phyloP scores from a whole-genome alignment of 768 basidiomycete species.

The Leucocoprinus leucothites region DNA sequence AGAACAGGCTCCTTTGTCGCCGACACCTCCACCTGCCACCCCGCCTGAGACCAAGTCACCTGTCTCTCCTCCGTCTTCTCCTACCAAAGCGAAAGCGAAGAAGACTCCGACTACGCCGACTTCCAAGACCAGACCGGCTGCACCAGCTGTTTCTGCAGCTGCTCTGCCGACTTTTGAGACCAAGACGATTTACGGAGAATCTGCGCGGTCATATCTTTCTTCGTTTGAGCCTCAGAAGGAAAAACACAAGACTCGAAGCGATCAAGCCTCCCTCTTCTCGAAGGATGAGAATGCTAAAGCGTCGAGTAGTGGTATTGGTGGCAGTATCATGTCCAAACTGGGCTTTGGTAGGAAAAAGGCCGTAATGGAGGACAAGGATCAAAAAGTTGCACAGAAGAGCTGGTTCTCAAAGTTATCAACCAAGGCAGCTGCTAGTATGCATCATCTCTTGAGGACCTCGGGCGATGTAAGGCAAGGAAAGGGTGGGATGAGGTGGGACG shows the following conservation, averaged over 20 bases:
- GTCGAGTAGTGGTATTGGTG: conserved; percentile 9
- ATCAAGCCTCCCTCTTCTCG: conserved; percentile 50
- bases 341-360: conserved; percentile 28
- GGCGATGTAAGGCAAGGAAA: conserved; percentile 54
- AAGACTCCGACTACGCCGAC: conserved; percentile 11
- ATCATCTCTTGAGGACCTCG: conserved; percentile 57
- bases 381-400: conserved; percentile 43
- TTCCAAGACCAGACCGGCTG: conserved; percentile 16
- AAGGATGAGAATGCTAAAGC: conserved; percentile 32
- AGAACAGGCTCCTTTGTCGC: conserved; percentile 18
- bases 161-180: conserved; percentile 34
- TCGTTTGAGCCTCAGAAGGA: conserved; percentile 44
- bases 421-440: conserved; percentile 58
- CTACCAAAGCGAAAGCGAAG: conserved; percentile 15
- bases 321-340: conserved; percentile 50
- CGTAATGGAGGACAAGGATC: conserved; percentile 26
- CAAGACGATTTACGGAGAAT: conserved; percentile 56
- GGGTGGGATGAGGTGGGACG: conserved; percentile 73
- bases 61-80: conserved; percentile 13
- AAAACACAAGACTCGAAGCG: conserved; percentile 71
- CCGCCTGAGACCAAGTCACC: not conserved
- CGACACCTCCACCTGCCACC: conserved; percentile 16
- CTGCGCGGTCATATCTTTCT: conserved; percentile 67
- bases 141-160: conserved; percentile 30
- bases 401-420: conserved; percentile 59